Conservation (phyloP, 768 basidiomycete genomes). For the Mycena galericulata region DNA sequence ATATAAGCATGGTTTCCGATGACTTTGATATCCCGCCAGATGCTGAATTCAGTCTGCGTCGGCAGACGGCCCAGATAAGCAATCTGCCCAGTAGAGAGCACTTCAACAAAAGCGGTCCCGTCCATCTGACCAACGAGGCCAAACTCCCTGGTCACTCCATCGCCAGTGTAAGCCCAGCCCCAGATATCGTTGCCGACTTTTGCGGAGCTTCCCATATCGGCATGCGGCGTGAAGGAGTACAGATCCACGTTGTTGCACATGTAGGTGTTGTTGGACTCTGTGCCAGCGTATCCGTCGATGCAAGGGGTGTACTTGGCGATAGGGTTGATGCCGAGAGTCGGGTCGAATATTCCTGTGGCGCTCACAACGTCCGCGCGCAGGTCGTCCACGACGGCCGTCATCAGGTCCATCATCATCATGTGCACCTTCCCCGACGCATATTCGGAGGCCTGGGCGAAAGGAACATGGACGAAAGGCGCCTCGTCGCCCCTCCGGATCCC, state of each 20-base stretch:
- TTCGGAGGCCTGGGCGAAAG: slow-evolving; percentile 22
- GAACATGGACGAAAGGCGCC: slow-evolving; percentile 27
- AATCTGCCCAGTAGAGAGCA: slow-evolving; percentile 23
- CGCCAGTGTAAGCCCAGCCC: slow-evolving; percentile 29
- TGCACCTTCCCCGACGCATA: slow-evolving; percentile 32
- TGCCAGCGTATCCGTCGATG: slow-evolving; percentile 21
- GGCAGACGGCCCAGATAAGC: slow-evolving; percentile 43
- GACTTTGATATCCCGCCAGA: slow-evolving; percentile 46
- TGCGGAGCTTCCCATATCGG: slow-evolving; percentile 16
- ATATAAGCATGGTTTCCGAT: slow-evolving; percentile 40
- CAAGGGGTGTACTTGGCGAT: slow-evolving; percentile 26
- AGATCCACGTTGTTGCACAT: slow-evolving; percentile 31
- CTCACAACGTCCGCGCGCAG: slow-evolving; percentile 22
- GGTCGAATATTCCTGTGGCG: slow-evolving; percentile 29
- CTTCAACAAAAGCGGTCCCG: slow-evolving; percentile 33
- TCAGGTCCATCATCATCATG: slow-evolving; percentile 30
- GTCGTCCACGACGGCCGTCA: slow-evolving; percentile 26
- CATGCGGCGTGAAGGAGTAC: slow-evolving; percentile 31
- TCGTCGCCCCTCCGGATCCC: slow-evolving; percentile 28
- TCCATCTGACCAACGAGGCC: slow-evolving; percentile 31
- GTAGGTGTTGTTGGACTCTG: slow-evolving; percentile 18
- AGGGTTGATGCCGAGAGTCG: slow-evolving; percentile 13
- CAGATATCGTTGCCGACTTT: slow-evolving; percentile 30
- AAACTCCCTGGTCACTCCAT: slow-evolving; percentile 26
- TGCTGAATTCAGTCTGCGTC: slow-evolving; percentile 32